Conservation (phyloP, 352 stramenopile genomes). For the Globisporangium acanthophoron region DNA sequence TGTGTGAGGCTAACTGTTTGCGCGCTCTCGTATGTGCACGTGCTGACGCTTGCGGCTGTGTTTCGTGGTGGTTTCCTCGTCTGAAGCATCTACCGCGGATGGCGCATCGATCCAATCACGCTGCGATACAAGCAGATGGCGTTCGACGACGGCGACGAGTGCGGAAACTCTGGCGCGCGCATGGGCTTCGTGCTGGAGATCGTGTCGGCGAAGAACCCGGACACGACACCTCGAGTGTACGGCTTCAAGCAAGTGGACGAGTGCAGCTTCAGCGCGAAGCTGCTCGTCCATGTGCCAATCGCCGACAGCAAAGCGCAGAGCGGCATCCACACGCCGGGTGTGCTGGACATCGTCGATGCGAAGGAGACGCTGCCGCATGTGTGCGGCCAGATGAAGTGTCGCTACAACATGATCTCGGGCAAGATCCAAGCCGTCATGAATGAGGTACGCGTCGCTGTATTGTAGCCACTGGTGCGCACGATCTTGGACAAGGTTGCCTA, state of each 20-base stretch:
- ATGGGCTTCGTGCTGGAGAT: constrained; percentile 51
- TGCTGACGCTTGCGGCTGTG: neutral
- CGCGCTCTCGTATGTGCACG: neutral
- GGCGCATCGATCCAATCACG: constrained; percentile 73
- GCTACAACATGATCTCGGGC: constrained; percentile 42
- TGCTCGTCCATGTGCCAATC: constrained; percentile 42
- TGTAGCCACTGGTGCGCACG: neutral
- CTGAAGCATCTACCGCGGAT: constrained; percentile 66
- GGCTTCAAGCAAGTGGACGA: constrained; percentile 49
- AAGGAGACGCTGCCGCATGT: constrained; percentile 48
- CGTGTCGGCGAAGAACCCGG: constrained; percentile 32
- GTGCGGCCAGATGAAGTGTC: constrained; percentile 69
- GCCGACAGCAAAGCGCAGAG: constrained; percentile 29
- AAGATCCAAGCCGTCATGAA: constrained; percentile 44
- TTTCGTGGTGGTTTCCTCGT: neutral
- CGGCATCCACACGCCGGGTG: constrained; percentile 60
- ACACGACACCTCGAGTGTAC: constrained; percentile 35
- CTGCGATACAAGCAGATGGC: constrained; percentile 75
- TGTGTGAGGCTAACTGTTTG: neutral
- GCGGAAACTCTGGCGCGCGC: constrained; percentile 32
- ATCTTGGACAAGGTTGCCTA: neutral
- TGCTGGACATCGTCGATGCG: constrained; percentile 60
- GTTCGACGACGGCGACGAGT: constrained; percentile 73
- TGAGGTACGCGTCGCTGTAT: constrained; percentile 25
- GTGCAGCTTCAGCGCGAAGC: constrained; percentile 47